phyloP scores from a whole-genome alignment of 768 basidiomycete genomes.

The Collybia mongolica region DNA sequence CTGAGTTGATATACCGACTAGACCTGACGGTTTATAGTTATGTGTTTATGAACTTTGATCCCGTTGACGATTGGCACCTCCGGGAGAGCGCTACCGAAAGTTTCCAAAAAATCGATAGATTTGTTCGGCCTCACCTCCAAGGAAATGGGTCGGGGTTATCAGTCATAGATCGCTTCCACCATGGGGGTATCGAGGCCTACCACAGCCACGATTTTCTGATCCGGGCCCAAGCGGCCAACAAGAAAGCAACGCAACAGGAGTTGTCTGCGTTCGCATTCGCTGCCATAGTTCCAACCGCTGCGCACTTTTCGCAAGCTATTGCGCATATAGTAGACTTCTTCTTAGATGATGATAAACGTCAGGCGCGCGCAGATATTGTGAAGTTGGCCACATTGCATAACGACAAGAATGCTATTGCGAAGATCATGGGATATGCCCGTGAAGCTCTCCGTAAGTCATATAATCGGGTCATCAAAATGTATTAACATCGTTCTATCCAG shows the following conservation, averaged over 20 bases:
- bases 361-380: constrained; percentile 39
- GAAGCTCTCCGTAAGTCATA: constrained; percentile 43
- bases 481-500: constrained; percentile 13
- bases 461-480: neutral
- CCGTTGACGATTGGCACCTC: constrained; percentile 46
- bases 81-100: constrained; percentile 35
- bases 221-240: constrained; percentile 20
- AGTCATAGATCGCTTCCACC: constrained; percentile 13
- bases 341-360: constrained; percentile 35
- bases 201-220: constrained; percentile 30
- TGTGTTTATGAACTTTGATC: constrained; percentile 42
- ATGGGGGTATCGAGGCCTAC: constrained; percentile 15
- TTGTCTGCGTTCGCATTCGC: constrained; percentile 52
- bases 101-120: constrained; percentile 24
- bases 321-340: constrained; percentile 62
- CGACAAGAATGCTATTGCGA: constrained; percentile 17
- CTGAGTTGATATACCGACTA: neutral
- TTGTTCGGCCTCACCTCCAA: constrained; percentile 30
- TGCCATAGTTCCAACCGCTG: constrained; percentile 53
- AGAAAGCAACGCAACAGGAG: constrained; percentile 24
- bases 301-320: constrained; percentile 55
- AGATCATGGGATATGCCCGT: constrained; percentile 41
- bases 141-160: neutral
- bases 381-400: constrained; percentile 25
- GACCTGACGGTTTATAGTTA: constrained; percentile 29